Evolutionary conservation across 1,139 yeast genomes (phyloP), one percentile per base, ranked within the genome.

Genomic region (Blastobotrys malaysiensis): DNA sequence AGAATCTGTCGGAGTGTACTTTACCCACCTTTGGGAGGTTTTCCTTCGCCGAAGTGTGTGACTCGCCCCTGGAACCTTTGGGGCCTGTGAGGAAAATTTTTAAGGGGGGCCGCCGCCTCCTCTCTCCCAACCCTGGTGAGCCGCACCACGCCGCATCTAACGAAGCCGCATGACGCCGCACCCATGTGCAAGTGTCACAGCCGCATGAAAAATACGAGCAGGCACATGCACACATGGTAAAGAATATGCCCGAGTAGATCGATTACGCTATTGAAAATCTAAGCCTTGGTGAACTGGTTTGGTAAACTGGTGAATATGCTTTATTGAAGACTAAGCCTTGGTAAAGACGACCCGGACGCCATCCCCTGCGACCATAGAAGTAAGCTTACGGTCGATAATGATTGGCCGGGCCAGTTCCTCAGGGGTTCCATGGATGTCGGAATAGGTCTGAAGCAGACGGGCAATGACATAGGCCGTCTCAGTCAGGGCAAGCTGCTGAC

Each of bases 401-500:
- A 31, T 31, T 2, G 39, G 39, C 39, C 16, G 14, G 6, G 39
- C 14, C 2, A 31, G 39, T 11, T 31, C 39, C 39, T 31, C 39
- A 13, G 39, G 39, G 7, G 39, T 31, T 7, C 39, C 36, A n/a
- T 26, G 31, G 47, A 52, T 45, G 43, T 61, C 60, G 48, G 52
- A 57, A 58, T 67, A 68, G 49, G 56, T 61, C 64, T 77, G 81
- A 51, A 69, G 66, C 51, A 81, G 63, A 55, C 84, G 70, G 13
- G 73, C 73, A 39, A 76, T 59, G 11, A 78, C 74, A 60, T 78
- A 79, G 3, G 78, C 70, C 11, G 81, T 78, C 66, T 80, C 84
- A 5, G 83, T 79, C 55, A 80, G 73, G 2, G 83, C 83, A 66
- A 77, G 78, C 64, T 80, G 84, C 66, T 80, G 84, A 22, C 84